phyloP scores from a whole-genome alignment of 2,329 filamentous ascomycete genomes.

The Rhexocercosporidium sp. region DNA sequence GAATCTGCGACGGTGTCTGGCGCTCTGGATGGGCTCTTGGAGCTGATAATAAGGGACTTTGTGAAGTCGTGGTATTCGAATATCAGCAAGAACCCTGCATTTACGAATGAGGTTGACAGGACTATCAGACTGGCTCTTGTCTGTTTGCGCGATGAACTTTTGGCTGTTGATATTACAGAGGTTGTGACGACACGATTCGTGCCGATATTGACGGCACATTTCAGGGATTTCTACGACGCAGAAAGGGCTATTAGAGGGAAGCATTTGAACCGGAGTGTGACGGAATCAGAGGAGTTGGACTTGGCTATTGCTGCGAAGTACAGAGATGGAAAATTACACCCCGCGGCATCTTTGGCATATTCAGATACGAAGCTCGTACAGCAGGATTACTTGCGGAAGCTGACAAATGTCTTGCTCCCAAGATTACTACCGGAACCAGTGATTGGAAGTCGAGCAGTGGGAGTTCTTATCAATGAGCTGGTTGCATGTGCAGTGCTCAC shows the following conservation, averaged over 20 bases:
- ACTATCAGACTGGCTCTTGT: constrained; percentile 75
- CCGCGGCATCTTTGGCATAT: constrained; percentile 81
- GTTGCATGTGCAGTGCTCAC: constrained; percentile 90
- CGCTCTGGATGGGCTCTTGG: constrained; percentile 79
- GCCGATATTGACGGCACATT: constrained; percentile 85
- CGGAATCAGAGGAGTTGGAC: constrained; percentile 95
- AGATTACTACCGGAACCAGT: constrained; percentile 75
- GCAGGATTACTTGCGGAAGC: constrained; percentile 83
- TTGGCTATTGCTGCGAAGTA: constrained; percentile 96
- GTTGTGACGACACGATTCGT: constrained; percentile 81
- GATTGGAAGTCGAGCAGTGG: constrained; percentile 80
- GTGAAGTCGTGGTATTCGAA: constrained; percentile 85
- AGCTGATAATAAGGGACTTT: constrained; percentile 81
- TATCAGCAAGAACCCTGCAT: constrained; percentile 81
- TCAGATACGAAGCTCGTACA: constrained; percentile 84
- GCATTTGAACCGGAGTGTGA: constrained; percentile 86
- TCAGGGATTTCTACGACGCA: constrained; percentile 89
- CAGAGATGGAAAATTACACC: constrained; percentile 84
- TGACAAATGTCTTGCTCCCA: constrained; percentile 76
- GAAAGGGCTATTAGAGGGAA: constrained; percentile 86
- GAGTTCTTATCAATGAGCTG: constrained; percentile 83
- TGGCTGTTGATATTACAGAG: constrained; percentile 82
- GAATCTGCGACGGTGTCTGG: constrained; percentile 78
- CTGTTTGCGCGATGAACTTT: constrained; percentile 73
- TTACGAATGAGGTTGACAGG: constrained; percentile 85